A percentile compares a stretch with the other conserved stretches of the same genome.
Conservation (phyloP, 2,329 filamentous ascomycete genomes). For the Aspergillus spinulosporus region DNA sequence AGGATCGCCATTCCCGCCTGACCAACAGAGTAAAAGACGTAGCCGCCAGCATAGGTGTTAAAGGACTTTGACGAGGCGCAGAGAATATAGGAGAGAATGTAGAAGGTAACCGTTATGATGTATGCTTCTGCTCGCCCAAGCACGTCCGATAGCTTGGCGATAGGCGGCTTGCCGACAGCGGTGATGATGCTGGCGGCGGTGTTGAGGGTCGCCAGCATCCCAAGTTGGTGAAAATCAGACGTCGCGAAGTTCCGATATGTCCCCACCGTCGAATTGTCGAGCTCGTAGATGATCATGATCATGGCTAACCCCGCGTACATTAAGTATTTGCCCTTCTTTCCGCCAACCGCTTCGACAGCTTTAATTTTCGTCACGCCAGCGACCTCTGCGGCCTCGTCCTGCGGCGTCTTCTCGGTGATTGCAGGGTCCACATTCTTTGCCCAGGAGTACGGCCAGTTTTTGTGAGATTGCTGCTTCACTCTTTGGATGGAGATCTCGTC, state of each 20-base stretch:
- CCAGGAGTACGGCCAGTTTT: slow-evolving; percentile 4
- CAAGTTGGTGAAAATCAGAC: slow-evolving; percentile 41
- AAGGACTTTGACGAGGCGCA: slow-evolving; percentile 39
- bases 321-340: slow-evolving; percentile 32
- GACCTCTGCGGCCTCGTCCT: slow-evolving; percentile 12
- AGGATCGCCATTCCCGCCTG: slow-evolving; percentile 44
- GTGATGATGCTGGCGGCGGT: slow-evolving; percentile 42
- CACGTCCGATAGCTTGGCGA: slow-evolving; percentile 47
- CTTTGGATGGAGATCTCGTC: slow-evolving; percentile 8
- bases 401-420: slow-evolving; percentile 8
- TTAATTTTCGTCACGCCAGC: slow-evolving; percentile 31
- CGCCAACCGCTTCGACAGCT: slow-evolving; percentile 31
- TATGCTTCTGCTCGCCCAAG: slow-evolving; percentile 44
- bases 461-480: neutral
- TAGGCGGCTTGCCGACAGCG: slow-evolving; percentile 43
- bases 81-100: slow-evolving; percentile 42
- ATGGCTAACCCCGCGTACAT: slow-evolving; percentile 32
- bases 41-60: slow-evolving; percentile 40
- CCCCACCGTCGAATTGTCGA: slow-evolving; percentile 40
- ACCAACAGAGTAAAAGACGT: slow-evolving; percentile 40
- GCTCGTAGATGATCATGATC: slow-evolving; percentile 36
- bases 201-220: slow-evolving; percentile 37
- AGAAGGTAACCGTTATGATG: slow-evolving; percentile 35
- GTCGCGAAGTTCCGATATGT: slow-evolving; percentile 46
- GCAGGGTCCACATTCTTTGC: slow-evolving; percentile 16